Base-by-base conservation (phyloP, 192 early-diverging fungal genomes). In the Podila clonocystis region DNA sequence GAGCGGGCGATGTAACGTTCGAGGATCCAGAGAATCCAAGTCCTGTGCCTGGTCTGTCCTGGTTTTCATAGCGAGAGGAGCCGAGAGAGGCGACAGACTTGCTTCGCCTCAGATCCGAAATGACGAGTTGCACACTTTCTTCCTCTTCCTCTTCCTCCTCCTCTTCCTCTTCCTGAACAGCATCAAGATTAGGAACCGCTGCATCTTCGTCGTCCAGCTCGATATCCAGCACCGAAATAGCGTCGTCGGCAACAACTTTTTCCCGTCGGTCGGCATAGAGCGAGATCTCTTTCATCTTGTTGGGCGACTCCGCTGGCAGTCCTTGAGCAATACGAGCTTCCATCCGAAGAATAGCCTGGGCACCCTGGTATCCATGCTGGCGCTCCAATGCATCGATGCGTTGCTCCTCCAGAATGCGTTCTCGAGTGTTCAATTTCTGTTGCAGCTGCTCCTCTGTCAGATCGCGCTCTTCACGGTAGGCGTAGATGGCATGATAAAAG, bases 401-500 rank as follows among this genome's bases (percentile, higher is more conserved):
- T 41, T 72, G 65, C 59, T 68, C 48, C 50, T 79, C 76, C 65
- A 72, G 45, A 13, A 63, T 52, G 20, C 61, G 65, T 1, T 38
- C 65, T 20, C 76, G 69, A 15, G 61, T 67, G 2, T 68, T 61
- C 30, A 79, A 41, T 31, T 79, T 79, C 15, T 63, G 64, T 28
- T 79, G 76, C 36, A 79, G 55, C 19, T 71, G 50, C 29, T 72
- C 76, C 26, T 62, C 70, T 2, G 76, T 72, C 29, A 79, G 52
- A 59, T 79, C 76, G 15, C 76, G 69, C 19, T 79, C 76, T 17
- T 79, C 76, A 30, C 76, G 69, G 62, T 79, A 79, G 9, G 76
- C 76, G 30, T 79, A 79, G 45, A 79, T 72, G 49, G 69, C 76
- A 48, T 79, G 76, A 62, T 79, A 79, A 28, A 79, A 79, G 1